These are phyloP conservation scores for Sordaria brevicollis DNA, from an alignment of 495 filamentous ascomycete genomes.

Conservation along the genomic window DNA sequence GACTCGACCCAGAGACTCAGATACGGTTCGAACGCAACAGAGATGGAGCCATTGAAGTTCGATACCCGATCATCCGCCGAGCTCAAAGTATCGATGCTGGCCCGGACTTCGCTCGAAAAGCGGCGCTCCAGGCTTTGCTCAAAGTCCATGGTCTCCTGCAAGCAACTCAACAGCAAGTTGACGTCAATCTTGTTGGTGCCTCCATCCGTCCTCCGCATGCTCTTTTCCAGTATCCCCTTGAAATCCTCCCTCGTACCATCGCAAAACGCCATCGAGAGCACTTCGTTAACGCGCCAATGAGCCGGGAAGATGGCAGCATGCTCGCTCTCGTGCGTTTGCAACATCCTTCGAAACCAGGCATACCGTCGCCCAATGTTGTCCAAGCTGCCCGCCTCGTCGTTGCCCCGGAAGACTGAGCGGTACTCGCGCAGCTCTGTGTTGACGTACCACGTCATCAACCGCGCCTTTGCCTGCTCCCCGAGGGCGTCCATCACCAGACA, in stretches of 20 bases:
- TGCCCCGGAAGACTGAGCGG: conserved; percentile 86
- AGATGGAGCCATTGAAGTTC: conserved; percentile 85
- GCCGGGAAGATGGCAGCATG: conserved; percentile 81
- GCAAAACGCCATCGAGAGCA: conserved; percentile 85
- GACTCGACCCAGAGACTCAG: conserved; percentile 94
- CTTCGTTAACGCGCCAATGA: conserved; percentile 83
- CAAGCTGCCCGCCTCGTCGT: conserved; percentile 91
- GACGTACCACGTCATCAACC: conserved; percentile 92
- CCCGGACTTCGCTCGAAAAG: conserved; percentile 65
- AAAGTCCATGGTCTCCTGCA: conserved; percentile 96
- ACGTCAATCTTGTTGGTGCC: conserved; percentile 65
- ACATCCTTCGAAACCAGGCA: conserved; percentile 90
- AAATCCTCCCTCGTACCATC: conserved; percentile 94
- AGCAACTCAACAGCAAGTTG: conserved; percentile 78
- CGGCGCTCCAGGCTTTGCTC: conserved; percentile 83
- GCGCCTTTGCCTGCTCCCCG: conserved; percentile 74
- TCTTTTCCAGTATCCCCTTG: conserved; percentile 80
- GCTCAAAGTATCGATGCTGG: conserved; percentile 86
- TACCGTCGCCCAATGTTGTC: conserved; percentile 95
- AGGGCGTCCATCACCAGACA: conserved; percentile 93
- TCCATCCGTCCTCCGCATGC: conserved; percentile 67
- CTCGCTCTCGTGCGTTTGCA: conserved; percentile 94
- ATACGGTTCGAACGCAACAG: conserved; percentile 95
- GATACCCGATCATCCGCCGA: conserved; percentile 68
- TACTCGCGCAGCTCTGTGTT: conserved; percentile 96